Base-by-base conservation (phyloP, 768 basidiomycete genomes). In the Austroboletus festivus region DNA sequence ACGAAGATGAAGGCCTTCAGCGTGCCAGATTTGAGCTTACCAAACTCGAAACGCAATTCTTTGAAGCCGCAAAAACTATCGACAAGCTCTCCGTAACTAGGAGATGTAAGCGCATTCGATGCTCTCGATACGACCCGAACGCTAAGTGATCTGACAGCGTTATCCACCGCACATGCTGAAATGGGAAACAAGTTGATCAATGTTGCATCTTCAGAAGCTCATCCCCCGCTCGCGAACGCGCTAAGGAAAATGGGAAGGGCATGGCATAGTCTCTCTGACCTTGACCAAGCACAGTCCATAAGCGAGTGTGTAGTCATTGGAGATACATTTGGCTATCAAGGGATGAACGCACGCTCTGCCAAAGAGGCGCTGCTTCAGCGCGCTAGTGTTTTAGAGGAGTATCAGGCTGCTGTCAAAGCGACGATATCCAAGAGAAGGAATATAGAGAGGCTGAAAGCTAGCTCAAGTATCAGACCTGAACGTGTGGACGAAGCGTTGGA, bases 271-370 rank as follows among this genome's bases (percentile, higher is more conserved):
- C 68, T 94, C 15, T 84, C 91, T 3, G 93, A 94, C 61, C 78
- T 96, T 49, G 86, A 92, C 56, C 86, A 89, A 53, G 89, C 92
- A 3, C 91, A 96, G 68, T 83, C 91, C 26, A 89, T 93, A 52
- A 93, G 88, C 58, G 95, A 97, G 76, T 92, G 90, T 57, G 91
- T 98, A 23, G 86, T 97, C 37, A 70, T 99, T 22, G 94, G 93
- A n/a, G 96, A 99, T 68, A 86, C 92, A 0, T 73, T 98, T 44
- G 93, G 93, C 2, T 99, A 99, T 68, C 94, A 98, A 68, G 90
- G 93, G 18, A 77, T 94, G 71, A 98, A 99, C 61, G 93, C 96
- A n/a, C 80, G 88, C 38, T 91, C 94, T 18, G 96, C 96, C 2
- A 97, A 96, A 66, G 93, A 95, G 67, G 94, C 96, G 0, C 70